Conservation (phyloP, 306 rosid species). For the Citrullus amarus region DNA sequence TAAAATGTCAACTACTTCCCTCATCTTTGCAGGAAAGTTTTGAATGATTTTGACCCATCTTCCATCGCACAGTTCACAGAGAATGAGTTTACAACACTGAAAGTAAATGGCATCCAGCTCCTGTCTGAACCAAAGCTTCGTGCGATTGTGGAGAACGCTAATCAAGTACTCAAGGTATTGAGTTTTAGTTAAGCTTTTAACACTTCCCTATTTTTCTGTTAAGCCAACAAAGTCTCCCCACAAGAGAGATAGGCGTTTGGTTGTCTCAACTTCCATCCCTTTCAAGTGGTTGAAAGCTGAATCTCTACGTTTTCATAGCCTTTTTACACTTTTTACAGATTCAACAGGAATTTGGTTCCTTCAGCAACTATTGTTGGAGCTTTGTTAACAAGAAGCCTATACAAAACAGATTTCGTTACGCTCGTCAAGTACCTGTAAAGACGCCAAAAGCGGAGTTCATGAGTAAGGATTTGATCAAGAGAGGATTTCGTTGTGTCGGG, state of each 20-base stretch:
- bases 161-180: constrained; percentile 62
- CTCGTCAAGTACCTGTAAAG: constrained; percentile 75
- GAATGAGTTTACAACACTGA: constrained; percentile 44
- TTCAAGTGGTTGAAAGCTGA: neutral
- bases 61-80: constrained; percentile 55
- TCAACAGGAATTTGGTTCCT: constrained; percentile 73
- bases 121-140: constrained; percentile 85
- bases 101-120: constrained; percentile 47
- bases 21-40: constrained; percentile 41
- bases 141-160: constrained; percentile 76
- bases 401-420: constrained; percentile 54
- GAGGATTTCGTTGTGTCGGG: constrained; percentile 96
- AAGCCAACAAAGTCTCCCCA: neutral
- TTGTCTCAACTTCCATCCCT: constrained; percentile 3
- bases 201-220: neutral
- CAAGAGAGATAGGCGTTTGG: neutral
- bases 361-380: constrained; percentile 78
- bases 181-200: neutral
- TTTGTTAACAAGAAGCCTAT: constrained; percentile 63
- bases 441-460: constrained; percentile 76
- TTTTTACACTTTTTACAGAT: constrained; percentile 25
- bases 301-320: constrained; percentile 2
- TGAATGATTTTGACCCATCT: constrained; percentile 63
- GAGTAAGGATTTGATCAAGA: constrained; percentile 82
- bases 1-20: neutral